These are phyloP conservation scores for Kalanchoe fedtschenkoi DNA, from an alignment of 164 flowering plant species.

Conservation along the genomic window DNA sequence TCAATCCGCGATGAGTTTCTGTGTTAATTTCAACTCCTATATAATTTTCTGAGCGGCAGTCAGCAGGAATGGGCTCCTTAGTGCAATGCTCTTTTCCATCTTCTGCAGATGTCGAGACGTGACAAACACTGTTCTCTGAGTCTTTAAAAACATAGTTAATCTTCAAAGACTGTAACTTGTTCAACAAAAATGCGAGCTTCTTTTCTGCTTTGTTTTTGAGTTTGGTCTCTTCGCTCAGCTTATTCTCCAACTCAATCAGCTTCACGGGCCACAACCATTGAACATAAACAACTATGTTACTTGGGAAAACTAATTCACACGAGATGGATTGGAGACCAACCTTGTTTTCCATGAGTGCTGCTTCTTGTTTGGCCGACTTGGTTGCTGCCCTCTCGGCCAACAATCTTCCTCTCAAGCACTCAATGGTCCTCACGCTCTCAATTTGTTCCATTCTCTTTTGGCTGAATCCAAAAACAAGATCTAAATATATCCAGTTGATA, in stretches of 20 bases:
- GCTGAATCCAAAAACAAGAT: slow-evolving; percentile 17
- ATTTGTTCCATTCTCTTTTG: slow-evolving; percentile 39
- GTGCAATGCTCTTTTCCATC: slow-evolving; percentile 14
- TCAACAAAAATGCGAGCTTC: slow-evolving; percentile 43
- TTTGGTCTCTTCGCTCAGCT: slow-evolving; percentile 41
- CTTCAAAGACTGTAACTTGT: slow-evolving; percentile 48
- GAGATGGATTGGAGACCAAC: slow-evolving; percentile 15
- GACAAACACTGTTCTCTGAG: slow-evolving; percentile 16
- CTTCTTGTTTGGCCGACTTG: slow-evolving; percentile 48
- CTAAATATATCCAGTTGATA: background rate
- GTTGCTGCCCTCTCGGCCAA: slow-evolving; percentile 74
- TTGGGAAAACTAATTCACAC: background rate
- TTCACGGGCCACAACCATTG: slow-evolving; percentile 12
- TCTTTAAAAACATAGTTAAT: slow-evolving; percentile 15
- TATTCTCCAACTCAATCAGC: slow-evolving; percentile 48
- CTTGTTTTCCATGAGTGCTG: slow-evolving; percentile 44
- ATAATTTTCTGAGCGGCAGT: background rate
- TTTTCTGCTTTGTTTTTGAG: slow-evolving; percentile 50
- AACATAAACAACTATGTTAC: background rate
- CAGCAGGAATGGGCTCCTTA: background rate
- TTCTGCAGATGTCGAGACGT: slow-evolving; percentile 7
- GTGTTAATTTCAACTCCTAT: background rate
- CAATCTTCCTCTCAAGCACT: slow-evolving; percentile 76
- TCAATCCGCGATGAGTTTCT: background rate
- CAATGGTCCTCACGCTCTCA: slow-evolving; percentile 46